phyloP scores from a whole-genome alignment of 1,139 yeast species.

The Suzukiozyma palmioleophila region DNA sequence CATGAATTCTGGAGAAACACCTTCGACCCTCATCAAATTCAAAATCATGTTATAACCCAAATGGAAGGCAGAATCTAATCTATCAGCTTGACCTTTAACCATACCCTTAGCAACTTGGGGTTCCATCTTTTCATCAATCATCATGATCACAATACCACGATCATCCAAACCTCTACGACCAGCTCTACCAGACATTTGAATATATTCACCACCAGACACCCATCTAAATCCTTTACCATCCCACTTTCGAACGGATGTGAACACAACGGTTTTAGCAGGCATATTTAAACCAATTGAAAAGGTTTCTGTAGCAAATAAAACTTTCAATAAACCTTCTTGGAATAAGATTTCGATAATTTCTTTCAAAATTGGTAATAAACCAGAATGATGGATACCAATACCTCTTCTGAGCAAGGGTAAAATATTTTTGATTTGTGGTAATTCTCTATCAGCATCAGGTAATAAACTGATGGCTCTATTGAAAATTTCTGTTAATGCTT shows the following conservation, averaged over 20 bases:
- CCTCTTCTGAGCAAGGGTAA: constrained; percentile 88
- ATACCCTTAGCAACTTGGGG: constrained; percentile 98
- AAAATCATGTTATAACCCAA: constrained; percentile 95
- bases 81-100: constrained; percentile 98
- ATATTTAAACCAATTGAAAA: constrained; percentile 96
- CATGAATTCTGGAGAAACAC: constrained; percentile 97
- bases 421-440: constrained; percentile 91
- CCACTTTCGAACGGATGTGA: constrained; percentile 96
- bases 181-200: constrained; percentile 99
- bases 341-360: constrained; percentile 95
- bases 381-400: constrained; percentile 98
- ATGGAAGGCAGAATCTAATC: constrained; percentile 95
- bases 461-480: constrained; percentile 81
- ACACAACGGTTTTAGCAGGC: constrained; percentile 98
- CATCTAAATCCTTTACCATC: constrained; percentile 96
- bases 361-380: constrained; percentile 88
- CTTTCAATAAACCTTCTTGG: constrained; percentile 94
- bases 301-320: constrained; percentile 94
- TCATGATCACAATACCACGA: constrained; percentile 97
- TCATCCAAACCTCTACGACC: constrained; percentile 99
- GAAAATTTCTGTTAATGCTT: constrained; percentile 81
- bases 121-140: constrained; percentile 99
- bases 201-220: constrained; percentile 99
- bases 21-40: constrained; percentile 94
- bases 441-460: constrained; percentile 85